These are phyloP conservation scores for Xylaria hypoxylon DNA, from an alignment of 2,329 filamentous ascomycete species.

Conservation along the genomic window DNA sequence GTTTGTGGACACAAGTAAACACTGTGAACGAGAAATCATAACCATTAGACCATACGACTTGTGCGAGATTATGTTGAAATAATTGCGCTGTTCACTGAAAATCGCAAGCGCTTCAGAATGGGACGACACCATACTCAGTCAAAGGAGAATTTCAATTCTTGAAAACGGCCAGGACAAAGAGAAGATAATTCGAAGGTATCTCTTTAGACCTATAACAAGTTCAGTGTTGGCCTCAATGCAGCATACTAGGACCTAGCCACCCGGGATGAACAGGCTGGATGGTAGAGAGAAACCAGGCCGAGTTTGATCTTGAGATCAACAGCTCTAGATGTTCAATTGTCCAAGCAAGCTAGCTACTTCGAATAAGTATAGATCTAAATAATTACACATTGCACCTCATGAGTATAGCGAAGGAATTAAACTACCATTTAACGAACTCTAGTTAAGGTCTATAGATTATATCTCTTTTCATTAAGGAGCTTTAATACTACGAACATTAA, in stretches of 20 bases:
- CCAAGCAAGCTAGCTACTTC: no score
- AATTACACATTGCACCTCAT: neutral
- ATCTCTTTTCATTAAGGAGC: no score
- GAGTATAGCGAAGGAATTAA: neutral
- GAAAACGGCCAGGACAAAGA: neutral
- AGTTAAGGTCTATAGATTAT: no score
- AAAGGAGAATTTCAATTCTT: neutral
- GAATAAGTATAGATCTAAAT: neutral
- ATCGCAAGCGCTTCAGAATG: neutral
- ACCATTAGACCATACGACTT: slow-evolving; percentile 41
- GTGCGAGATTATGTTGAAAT: neutral
- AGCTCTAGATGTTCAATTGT: neutral
- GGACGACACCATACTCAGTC: neutral
- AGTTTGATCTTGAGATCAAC: neutral
- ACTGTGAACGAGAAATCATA: slow-evolving; percentile 41
- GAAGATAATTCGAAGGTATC: neutral
- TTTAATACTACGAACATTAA: no score
- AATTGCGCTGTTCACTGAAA: neutral
- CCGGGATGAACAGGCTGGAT: neutral
- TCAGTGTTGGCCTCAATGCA: neutral
- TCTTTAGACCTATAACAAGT: no score
- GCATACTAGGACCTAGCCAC: neutral
- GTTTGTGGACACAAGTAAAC: slow-evolving; percentile 21
- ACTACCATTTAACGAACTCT: neutral
- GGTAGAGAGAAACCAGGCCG: neutral